Conservation (phyloP, 768 basidiomycete species). For the Suillus tomentosus region DNA sequence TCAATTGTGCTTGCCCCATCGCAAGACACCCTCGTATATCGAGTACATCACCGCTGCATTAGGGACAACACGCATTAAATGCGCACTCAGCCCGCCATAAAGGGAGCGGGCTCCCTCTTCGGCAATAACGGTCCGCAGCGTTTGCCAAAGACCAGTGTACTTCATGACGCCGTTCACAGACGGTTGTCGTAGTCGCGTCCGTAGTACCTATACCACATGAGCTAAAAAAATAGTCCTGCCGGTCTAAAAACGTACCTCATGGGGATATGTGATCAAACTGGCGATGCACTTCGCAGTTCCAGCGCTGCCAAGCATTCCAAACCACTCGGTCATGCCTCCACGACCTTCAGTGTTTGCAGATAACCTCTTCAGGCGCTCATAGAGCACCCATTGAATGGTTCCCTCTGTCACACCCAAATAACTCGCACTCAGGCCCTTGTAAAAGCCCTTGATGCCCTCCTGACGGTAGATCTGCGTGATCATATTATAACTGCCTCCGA, state of each 20-base stretch:
- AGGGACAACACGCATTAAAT: slow-evolving; percentile 95
- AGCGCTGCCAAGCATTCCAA: slow-evolving; percentile 84
- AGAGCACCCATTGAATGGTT: slow-evolving; percentile 96
- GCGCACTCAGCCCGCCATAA: slow-evolving; percentile 92
- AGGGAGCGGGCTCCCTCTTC: slow-evolving; percentile 88
- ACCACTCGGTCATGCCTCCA: slow-evolving; percentile 66
- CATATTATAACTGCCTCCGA: slow-evolving; percentile 59
- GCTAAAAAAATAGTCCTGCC: slow-evolving; percentile 9
- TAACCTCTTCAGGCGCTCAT: slow-evolving; percentile 86
- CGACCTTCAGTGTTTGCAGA: slow-evolving; percentile 53
- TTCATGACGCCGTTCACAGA: slow-evolving; percentile 74
- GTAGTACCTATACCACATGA: slow-evolving; percentile 62
- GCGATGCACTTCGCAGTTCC: slow-evolving; percentile 94
- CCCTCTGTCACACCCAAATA: slow-evolving; percentile 96
- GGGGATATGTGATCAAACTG: slow-evolving; percentile 94
- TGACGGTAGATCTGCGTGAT: slow-evolving; percentile 75
- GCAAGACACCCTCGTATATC: slow-evolving; percentile 85
- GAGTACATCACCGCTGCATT: slow-evolving; percentile 98
- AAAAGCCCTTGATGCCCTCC: slow-evolving; percentile 87
- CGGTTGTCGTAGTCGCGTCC: slow-evolving; percentile 91
- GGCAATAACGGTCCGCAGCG: slow-evolving; percentile 77
- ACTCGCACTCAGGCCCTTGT: slow-evolving; percentile 93
- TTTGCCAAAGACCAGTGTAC: slow-evolving; percentile 86
- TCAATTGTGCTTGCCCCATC: slow-evolving; percentile 44
- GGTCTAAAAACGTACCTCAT: slow-evolving; percentile 65